These are phyloP conservation scores for Rhodotorula mucilaginosa DNA, from an alignment of 1,284 basidiomycete species.

Conservation along the genomic window DNA sequence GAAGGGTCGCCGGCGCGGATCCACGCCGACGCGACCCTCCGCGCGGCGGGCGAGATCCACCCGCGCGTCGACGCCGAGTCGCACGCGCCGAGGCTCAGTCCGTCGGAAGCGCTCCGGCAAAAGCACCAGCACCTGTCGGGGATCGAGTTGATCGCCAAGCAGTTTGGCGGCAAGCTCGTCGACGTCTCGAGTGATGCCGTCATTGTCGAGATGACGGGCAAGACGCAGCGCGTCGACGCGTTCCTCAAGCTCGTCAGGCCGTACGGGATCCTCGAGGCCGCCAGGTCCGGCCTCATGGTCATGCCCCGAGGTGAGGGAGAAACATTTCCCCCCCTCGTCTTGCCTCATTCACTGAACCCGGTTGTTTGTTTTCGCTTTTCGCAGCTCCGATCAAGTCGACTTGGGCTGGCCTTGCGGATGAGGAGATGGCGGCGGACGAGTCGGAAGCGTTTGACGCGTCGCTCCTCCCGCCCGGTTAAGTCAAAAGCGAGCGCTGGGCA, in stretches of 20 bases:
- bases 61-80: constrained; percentile 44
- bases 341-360: neutral
- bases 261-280: constrained; percentile 91
- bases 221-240: constrained; percentile 85
- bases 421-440: constrained; percentile 53
- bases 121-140: constrained; percentile 88
- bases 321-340: neutral
- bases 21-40: constrained; percentile 36
- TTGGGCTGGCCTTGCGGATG: constrained; percentile 60
- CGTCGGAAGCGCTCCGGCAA: constrained; percentile 77
- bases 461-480: constrained; percentile 81
- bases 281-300: constrained; percentile 89
- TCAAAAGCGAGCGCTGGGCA: neutral
- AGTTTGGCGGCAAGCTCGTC: constrained; percentile 90
- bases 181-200: constrained; percentile 92
- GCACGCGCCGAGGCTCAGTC: constrained; percentile 59
- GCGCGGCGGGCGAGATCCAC: constrained; percentile 25
- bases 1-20: constrained; percentile 40
- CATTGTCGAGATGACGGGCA: constrained; percentile 92
- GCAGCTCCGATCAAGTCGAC: constrained; percentile 70
- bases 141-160: constrained; percentile 75
- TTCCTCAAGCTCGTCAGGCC: constrained; percentile 90
- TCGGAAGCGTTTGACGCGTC: constrained; percentile 71
- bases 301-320: constrained; percentile 65
- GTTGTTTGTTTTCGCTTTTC: no score